phyloP scores from a whole-genome alignment of 2,329 filamentous ascomycete species.

The Fusarium nelsonii region DNA sequence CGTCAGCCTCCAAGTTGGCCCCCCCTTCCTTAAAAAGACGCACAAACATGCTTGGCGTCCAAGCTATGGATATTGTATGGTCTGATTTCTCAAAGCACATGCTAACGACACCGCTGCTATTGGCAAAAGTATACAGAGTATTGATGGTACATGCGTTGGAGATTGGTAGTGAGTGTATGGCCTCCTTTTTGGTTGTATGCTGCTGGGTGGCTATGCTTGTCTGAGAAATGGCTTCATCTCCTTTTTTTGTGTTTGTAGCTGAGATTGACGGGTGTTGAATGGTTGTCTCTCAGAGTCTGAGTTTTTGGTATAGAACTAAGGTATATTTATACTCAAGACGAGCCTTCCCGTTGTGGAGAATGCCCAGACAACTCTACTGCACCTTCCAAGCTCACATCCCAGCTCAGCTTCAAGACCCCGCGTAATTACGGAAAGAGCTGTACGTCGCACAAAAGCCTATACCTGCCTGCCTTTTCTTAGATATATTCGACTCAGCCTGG shows the following conservation, averaged over 20 bases:
- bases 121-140: conserved; percentile 15
- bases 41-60: conserved; percentile 43
- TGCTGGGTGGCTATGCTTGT: conserved; percentile 3
- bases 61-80: conserved; percentile 45
- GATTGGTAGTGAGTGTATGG: not conserved
- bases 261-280: not conserved
- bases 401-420: conserved; percentile 30
- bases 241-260: not conserved
- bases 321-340: conserved; percentile 22
- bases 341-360: conserved; percentile 40
- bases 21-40: conserved; percentile 14
- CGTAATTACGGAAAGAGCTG: conserved; percentile 29
- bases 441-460: conserved; percentile 10
- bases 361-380: conserved; percentile 24
- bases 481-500: not conserved
- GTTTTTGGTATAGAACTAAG: not conserved
- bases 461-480: not conserved
- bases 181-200: not conserved
- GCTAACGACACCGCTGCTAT: conserved; percentile 35
- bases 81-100: conserved; percentile 44
- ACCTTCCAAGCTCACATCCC: conserved; percentile 31
- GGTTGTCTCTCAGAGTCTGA: not conserved
- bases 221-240: conserved; percentile 7
- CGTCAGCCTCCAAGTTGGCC: conserved; percentile 19
- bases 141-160: not conserved